Evolutionary conservation across 331 rosid species (phyloP), one percentile per base, ranked within the genome.

Genomic region (Pyracantha coccinea): DNA sequence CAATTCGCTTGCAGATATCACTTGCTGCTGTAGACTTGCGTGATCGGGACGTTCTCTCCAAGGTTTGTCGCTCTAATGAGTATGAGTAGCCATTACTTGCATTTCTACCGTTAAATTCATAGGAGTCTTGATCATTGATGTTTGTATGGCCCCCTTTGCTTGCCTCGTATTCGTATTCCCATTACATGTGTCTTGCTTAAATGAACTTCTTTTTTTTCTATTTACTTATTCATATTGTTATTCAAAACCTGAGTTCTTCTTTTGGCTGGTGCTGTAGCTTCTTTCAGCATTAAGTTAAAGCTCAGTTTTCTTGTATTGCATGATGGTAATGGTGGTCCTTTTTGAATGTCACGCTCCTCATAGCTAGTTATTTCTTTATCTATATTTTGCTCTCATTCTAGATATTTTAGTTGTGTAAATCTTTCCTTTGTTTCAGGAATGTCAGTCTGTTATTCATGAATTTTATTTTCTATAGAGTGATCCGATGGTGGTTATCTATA

Each of bases 41-140:
- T 66, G 93, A 92, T 81, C 90, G 97, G 27, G 99, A 95, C 84
- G 75, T 90, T 47, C 84, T 86, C 79, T 95, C 99, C 55, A 92
- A 92, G 99, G 99, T 94, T 79, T 70, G 90, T 83, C 60, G 77
- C 77, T 77, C 64, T 35, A 50, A 44, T 79, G 66, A 75, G 62
- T 80, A 74, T 29, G 38, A 69, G 38, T 54, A 28, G 7, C 27
- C 68, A 62, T 31, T 20, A 17, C 23, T 27, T 20, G 59, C 33
- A 35, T 61, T 61, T 35, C 53, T 5, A n/a, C 19, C 4, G 27
- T 12, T 76, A 41, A 53, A 24, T 25, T 11, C 47, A 17, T 50
- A 28, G 15, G 20, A 50, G 38, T 75, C 24, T 41, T 10, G 23
- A 72, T 72, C 25, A 21, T 57, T 70, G 45, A 55, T 72, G 31